A percentile compares a stretch with the other conserved stretches of the same genome.
Evolutionary conservation across 106 monocot species (phyloP).

Genomic region (Dioscorea alata): DNA sequence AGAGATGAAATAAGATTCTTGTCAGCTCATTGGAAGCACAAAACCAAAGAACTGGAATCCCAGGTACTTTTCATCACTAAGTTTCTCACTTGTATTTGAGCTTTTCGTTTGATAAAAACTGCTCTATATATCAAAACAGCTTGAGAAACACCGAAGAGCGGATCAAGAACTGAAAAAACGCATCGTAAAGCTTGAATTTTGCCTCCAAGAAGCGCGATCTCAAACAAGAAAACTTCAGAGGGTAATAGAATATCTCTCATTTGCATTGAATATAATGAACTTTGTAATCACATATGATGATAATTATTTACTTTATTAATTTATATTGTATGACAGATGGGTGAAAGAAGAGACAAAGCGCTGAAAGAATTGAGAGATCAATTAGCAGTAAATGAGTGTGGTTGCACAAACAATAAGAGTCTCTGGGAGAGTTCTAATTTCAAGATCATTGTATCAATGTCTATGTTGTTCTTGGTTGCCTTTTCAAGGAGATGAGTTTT

Average conservation of each 20-base stretch:
- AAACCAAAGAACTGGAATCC: constrained; percentile 69
- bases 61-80: constrained; percentile 38
- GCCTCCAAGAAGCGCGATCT: constrained; percentile 77
- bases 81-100: background rate
- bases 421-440: constrained; percentile 84
- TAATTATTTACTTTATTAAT: background rate
- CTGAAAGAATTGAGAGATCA: constrained; percentile 70
- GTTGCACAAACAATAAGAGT: constrained; percentile 34
- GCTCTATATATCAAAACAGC: constrained; percentile 22
- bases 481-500: constrained; percentile 35
- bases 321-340: constrained; percentile 43
- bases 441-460: constrained; percentile 73
- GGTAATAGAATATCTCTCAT: constrained; percentile 23
- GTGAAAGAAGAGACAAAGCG: constrained; percentile 65
- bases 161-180: constrained; percentile 95
- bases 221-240: constrained; percentile 86
- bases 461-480: constrained; percentile 57
- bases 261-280: no score
- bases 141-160: constrained; percentile 67
- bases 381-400: constrained; percentile 34
- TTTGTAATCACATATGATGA: no score
- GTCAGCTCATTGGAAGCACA: constrained; percentile 78
- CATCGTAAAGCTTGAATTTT: constrained; percentile 81
- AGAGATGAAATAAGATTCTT: constrained; percentile 84
- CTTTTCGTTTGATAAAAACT: background rate